Percentiles rank a stretch among this genome's conserved stretches.
Evolutionary conservation across 805 yeast genomes (phyloP).

Genomic region (Tetrapisispora phaffii): DNA sequence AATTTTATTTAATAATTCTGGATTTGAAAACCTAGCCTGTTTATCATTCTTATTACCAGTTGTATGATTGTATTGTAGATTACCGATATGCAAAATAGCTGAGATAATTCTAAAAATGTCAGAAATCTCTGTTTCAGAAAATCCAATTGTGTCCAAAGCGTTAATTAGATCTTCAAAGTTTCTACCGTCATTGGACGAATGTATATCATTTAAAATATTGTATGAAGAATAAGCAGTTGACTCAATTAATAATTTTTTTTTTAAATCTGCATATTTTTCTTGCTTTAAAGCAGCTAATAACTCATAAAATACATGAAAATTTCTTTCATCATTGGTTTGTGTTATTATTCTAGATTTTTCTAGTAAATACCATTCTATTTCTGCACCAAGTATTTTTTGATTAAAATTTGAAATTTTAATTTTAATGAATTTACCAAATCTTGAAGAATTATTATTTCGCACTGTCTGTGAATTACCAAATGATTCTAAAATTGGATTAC

Average conservation of each 20-base stretch:
- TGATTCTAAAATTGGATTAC: conserved; percentile 91
- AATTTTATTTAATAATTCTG: conserved; percentile 30
- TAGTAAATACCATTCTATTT: conserved; percentile 85
- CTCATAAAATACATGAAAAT: conserved; percentile 90
- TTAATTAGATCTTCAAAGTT: conserved; percentile 55
- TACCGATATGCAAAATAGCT: conserved; percentile 75
- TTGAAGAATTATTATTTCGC: conserved; percentile 84
- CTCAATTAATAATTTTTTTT: background rate
- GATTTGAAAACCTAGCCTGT: conserved; percentile 57
- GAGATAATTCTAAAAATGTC: conserved; percentile 62
- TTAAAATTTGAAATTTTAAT: conserved; percentile 45
- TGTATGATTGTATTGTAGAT: conserved; percentile 49
- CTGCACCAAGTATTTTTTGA: conserved; percentile 72
- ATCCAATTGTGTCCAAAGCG: conserved; percentile 69
- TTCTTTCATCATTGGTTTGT: conserved; percentile 71
- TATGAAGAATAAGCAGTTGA: conserved; percentile 1
- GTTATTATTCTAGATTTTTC: conserved; percentile 88
- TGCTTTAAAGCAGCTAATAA: conserved; percentile 54
- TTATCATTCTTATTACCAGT: conserved; percentile 42
- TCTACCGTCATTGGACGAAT: conserved; percentile 38
- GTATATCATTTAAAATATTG: conserved; percentile 45
- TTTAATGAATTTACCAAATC: conserved; percentile 93
- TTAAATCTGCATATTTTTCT: conserved; percentile 24
- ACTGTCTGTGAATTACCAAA: conserved; percentile 97
- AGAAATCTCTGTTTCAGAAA: conserved; percentile 42